These are phyloP conservation scores for Xerocomellus intermedius DNA, from an alignment of 768 basidiomycete genomes.

Conservation along the genomic window DNA sequence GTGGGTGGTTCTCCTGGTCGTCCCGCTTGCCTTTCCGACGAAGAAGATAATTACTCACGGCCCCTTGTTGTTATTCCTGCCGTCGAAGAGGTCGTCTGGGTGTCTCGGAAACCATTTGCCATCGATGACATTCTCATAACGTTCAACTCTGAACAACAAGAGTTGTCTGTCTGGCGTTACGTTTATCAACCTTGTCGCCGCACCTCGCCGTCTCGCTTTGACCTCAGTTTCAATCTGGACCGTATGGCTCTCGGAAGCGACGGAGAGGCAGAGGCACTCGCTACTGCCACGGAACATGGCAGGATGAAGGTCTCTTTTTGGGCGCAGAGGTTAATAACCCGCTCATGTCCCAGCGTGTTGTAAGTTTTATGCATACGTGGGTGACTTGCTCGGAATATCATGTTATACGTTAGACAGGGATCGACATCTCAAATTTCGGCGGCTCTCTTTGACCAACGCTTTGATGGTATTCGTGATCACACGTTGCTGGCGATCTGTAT, in stretches of 20 bases:
- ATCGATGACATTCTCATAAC: slow-evolving; percentile 56
- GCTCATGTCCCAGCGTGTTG: slow-evolving; percentile 49
- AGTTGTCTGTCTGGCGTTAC: slow-evolving; percentile 72
- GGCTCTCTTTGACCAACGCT: slow-evolving; percentile 63
- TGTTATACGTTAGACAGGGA: slow-evolving; percentile 14
- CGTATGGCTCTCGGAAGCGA: slow-evolving; percentile 61
- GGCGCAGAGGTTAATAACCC: slow-evolving; percentile 59
- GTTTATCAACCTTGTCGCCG: slow-evolving; percentile 46
- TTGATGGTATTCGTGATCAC: slow-evolving; percentile 51
- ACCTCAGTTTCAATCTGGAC: slow-evolving; percentile 61
- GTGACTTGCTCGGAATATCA: not conserved
- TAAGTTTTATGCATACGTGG: slow-evolving; percentile 35
- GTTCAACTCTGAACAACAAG: slow-evolving; percentile 49
- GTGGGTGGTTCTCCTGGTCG: slow-evolving; percentile 39
- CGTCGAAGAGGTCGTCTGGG: slow-evolving; percentile 64
- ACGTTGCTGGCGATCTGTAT: slow-evolving; percentile 57
- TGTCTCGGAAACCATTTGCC: slow-evolving; percentile 43
- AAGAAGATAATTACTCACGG: slow-evolving; percentile 50
- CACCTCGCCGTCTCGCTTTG: slow-evolving; percentile 51
- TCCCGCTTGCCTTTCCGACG: slow-evolving; percentile 47
- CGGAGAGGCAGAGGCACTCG: slow-evolving; percentile 41
- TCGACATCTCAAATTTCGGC: slow-evolving; percentile 41
- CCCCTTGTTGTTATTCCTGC: slow-evolving; percentile 58
- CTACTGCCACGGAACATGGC: slow-evolving; percentile 51
- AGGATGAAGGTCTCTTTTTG: slow-evolving; percentile 73